Base-by-base conservation (phyloP, 179 eudicot species). In the Beta macrorhiza region DNA sequence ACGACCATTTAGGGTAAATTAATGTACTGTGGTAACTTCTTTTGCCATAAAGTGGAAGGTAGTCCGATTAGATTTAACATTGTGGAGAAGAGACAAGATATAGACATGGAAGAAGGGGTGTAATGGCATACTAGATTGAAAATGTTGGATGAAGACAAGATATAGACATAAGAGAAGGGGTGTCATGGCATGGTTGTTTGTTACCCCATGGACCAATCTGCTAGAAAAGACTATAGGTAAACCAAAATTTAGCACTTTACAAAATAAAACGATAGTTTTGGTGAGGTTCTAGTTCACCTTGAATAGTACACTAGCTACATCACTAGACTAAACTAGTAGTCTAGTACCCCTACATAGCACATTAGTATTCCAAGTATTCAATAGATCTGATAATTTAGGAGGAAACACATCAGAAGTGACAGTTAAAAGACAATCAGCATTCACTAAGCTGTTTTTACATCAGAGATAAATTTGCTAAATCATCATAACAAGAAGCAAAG, bases 241-340 rank as follows among this genome's bases (percentile, higher is more conserved):
- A 67, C 67, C 58, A 64, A 78, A 67, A 7, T 25, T 78, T 7
- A 25, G 58, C 58, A 49, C 56, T 49, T 59, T 44, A 53, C 49
- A 12, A 45, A 7, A 57, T 47, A 71, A 63, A 45, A 65, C 25
- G 55, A 49, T 68, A 20, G 15, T 17, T 61, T 52, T 51, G 59
- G 37, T n/a, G 72, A 47, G 63, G 20, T 80, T 74, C 73, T 74
- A 62, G 47, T 75, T 76, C 83, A 75, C 11, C 44, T 49, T 55
- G 75, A 81, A 75, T 25, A 70, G 9, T 57, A 76, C 78, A 58
- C 56, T 45, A 62, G 57, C 69, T 45, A 61, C n/a, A 32, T 58
- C 78, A 75, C 25, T 55, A 19, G 5, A 74, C 49, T 74, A 55
- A 29, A 74, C 64, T 74, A 74, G n/a, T n/a, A n/a, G n/a, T n/a